Percentiles rank a stretch among this genome's conserved stretches.
Evolutionary conservation across 176 grass and related monocot genomes (phyloP).

Genomic region (Ensete ventricosum): DNA sequence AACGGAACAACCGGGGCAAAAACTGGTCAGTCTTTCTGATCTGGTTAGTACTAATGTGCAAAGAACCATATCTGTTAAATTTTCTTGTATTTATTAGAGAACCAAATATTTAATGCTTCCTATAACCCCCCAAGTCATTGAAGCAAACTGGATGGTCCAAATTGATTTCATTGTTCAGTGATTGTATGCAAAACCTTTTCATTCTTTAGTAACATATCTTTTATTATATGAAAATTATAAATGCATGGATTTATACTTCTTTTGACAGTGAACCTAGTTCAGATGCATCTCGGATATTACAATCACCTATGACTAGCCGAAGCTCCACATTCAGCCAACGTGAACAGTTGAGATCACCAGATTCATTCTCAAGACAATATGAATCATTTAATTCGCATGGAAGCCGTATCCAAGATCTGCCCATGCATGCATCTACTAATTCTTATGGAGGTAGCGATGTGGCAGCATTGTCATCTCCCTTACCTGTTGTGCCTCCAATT

Average conservation of each 20-base stretch:
- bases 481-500: background rate
- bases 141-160: background rate
- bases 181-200: background rate
- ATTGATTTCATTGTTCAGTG: background rate
- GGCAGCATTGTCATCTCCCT: background rate
- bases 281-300: background rate
- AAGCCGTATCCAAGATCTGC: background rate
- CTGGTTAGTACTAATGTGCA: background rate
- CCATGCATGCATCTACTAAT: background rate
- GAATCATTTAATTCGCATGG: background rate
- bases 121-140: background rate
- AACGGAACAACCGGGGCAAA: background rate
- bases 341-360: background rate
- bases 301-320: background rate
- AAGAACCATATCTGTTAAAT: background rate
- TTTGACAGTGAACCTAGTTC: conserved; percentile 10
- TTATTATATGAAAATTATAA: background rate
- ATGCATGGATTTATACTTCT: background rate
- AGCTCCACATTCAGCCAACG: background rate
- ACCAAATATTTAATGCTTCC: background rate
- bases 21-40: background rate
- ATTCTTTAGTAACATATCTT: background rate
- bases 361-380: background rate
- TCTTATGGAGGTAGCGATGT: background rate
- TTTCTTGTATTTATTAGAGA: no score